Conservation (phyloP, 345 rosid species). For the Bretschneidera sinensis region DNA sequence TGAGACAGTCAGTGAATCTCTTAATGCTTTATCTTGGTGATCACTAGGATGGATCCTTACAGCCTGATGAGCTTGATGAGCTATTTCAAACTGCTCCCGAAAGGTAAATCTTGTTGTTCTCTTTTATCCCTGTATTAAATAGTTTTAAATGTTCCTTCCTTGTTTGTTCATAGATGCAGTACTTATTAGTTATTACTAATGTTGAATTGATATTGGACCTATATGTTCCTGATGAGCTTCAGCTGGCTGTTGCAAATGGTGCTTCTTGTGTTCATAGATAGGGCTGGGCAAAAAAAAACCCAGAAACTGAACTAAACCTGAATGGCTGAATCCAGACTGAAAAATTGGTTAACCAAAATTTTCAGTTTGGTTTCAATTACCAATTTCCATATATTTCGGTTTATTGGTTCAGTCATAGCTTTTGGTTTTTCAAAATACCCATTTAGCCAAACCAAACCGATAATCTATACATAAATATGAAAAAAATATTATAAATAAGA, state of each 20-base stretch:
- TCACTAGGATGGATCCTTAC: constrained; percentile 66
- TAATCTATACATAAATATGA: too few relatives aligned
- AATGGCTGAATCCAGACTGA: too few relatives aligned
- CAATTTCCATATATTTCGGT: too few relatives aligned
- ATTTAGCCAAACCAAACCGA: too few relatives aligned
- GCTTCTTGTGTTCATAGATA: background rate
- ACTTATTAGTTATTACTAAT: too few relatives aligned
- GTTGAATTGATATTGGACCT: background rate
- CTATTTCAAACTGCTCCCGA: constrained; percentile 80
- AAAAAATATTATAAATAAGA: too few relatives aligned
- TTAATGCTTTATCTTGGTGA: constrained; percentile 23
- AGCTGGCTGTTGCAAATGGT: background rate
- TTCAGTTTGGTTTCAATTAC: too few relatives aligned
- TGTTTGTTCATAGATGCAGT: constrained; percentile 9
- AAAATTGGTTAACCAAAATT: too few relatives aligned
- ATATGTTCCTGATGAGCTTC: background rate
- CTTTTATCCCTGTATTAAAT: constrained; percentile 8
- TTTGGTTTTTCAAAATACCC: too few relatives aligned
- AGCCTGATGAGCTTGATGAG: constrained; percentile 56
- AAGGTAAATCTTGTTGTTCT: constrained; percentile 33
- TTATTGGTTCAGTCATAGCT: too few relatives aligned
- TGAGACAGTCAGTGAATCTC: background rate
- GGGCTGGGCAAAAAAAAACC: too few relatives aligned
- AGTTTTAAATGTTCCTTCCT: constrained; percentile 9
- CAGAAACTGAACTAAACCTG: too few relatives aligned